These are phyloP conservation scores for Hypoxylon sp. DNA, from an alignment of 2,329 filamentous ascomycete genomes.

Conservation along the genomic window DNA sequence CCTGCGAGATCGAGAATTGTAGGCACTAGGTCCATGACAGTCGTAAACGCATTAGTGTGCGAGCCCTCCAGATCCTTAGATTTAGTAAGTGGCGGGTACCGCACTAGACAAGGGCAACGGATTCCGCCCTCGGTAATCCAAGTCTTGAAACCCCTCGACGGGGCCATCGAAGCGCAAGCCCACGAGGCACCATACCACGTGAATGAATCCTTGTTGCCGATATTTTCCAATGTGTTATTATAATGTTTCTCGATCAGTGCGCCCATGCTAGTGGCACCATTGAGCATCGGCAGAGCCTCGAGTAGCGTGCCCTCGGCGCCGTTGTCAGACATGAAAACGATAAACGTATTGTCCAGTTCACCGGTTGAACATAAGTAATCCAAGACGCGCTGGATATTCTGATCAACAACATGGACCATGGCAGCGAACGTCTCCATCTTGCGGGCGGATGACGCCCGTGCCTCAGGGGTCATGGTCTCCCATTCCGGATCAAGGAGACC, in stretches of 20 bases:
- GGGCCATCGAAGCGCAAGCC: constrained; percentile 58
- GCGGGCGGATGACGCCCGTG: constrained; percentile 47
- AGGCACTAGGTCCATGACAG: constrained; percentile 67
- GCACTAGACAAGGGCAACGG: constrained; percentile 60
- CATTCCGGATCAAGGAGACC: constrained; percentile 39
- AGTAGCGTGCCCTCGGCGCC: constrained; percentile 52
- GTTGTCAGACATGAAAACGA: constrained; percentile 67
- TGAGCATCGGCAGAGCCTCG: constrained; percentile 45
- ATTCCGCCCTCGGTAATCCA: constrained; percentile 66
- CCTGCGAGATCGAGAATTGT: constrained; percentile 65
- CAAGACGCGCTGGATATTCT: constrained; percentile 67
- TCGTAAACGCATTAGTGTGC: constrained; percentile 66
- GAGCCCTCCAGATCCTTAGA: constrained; percentile 32
- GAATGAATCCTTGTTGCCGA: constrained; percentile 68
- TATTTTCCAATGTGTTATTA: constrained; percentile 69
- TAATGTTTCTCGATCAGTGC: constrained; percentile 64
- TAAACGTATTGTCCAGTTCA: constrained; percentile 55
- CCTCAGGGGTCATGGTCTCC: constrained; percentile 45
- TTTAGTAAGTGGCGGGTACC: constrained; percentile 34
- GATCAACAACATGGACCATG: constrained; percentile 71
- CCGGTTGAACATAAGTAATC: constrained; percentile 67
- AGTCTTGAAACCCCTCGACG: constrained; percentile 52
- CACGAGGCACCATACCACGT: constrained; percentile 72
- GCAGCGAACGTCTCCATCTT: constrained; percentile 66
- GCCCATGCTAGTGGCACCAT: constrained; percentile 33